Conservation (phyloP, 2,329 filamentous ascomycete genomes). For the Cordyceps pruinosa region DNA sequence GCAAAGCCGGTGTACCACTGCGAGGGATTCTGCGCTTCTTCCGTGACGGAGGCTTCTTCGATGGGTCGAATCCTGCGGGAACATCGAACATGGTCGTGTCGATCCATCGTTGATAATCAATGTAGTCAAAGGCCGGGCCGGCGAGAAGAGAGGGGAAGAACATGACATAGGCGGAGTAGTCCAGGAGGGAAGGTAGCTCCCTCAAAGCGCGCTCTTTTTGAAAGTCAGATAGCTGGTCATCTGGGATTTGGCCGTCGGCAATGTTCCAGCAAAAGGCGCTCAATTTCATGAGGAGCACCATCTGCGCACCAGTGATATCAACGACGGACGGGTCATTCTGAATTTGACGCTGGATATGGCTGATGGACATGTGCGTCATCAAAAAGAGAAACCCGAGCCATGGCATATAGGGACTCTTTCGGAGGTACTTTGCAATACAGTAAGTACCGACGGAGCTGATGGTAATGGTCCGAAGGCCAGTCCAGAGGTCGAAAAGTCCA, state of each 20-base stretch:
- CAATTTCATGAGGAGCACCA: slow-evolving; percentile 98
- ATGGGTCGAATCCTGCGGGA: slow-evolving; percentile 71
- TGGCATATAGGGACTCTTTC: slow-evolving; percentile 84
- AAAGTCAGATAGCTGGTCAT: slow-evolving; percentile 72
- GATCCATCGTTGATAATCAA: slow-evolving; percentile 87
- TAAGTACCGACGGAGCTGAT: slow-evolving; percentile 78
- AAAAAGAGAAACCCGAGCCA: slow-evolving; percentile 92
- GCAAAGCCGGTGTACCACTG: slow-evolving; percentile 75
- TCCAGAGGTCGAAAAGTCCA: slow-evolving; percentile 89
- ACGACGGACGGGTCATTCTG: slow-evolving; percentile 57
- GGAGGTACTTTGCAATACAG: slow-evolving; percentile 71
- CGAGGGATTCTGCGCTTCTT: slow-evolving; percentile 90
- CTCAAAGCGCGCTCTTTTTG: slow-evolving; percentile 77
- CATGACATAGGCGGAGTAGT: slow-evolving; percentile 84
- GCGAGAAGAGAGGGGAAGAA: slow-evolving; percentile 91
- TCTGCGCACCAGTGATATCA: slow-evolving; percentile 92
- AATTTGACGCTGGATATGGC: slow-evolving; percentile 76
- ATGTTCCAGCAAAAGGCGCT: slow-evolving; percentile 97
- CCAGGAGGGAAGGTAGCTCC: slow-evolving; percentile 66
- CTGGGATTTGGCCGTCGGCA: slow-evolving; percentile 77
- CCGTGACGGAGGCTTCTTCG: slow-evolving; percentile 76
- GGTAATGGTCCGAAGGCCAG: slow-evolving; percentile 68
- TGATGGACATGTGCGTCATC: slow-evolving; percentile 92
- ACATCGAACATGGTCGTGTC: slow-evolving; percentile 92
- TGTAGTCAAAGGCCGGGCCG: slow-evolving; percentile 90